Evolutionary conservation across 768 basidiomycete species (phyloP), one percentile per base, ranked within the genome.

Genomic region (Amanita molliuscula): DNA sequence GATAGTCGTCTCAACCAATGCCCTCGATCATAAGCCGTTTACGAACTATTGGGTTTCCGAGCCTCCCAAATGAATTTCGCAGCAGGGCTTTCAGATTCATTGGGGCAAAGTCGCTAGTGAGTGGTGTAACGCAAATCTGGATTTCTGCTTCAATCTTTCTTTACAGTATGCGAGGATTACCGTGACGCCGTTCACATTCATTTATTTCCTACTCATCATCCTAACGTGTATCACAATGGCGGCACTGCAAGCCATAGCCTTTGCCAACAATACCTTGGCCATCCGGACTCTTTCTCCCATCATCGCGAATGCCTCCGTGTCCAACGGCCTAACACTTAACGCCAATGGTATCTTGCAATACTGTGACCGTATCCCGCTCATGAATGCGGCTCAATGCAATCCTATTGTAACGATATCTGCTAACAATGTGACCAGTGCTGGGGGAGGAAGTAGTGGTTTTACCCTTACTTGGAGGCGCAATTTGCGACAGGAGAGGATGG

Each of bases 141-240:
- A 25, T n/a, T 23, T n/a, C 3, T 11, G 23, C 23, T 13, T 35
- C 35, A 25, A 36, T 15, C 21, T 25, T 35, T 11, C 3, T n/a
- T 47, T 4, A 21, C 44, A 79, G 78, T 74, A 71, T 54, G 60
- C 68, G 28, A 67, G 74, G 52, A 65, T 77, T 45, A 78, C 74
- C 6, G 57, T 75, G 31, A 75, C 72, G n/a, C 72, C 67, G 8
- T 70, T 67, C 58, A 78, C 76, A 29, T 65, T 70, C 4, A 54
- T 66, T 31, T 81, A 76, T 59, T 74, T 77, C 56, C 59, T 71
- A 35, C 62, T 78, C 50, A 69, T 74, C 25, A 54, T 79, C 40
- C 40, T 67, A 23, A 67, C 66, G 48, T 74, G 69, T 51, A 47
- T 71, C 36, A 58, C 66, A 21, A 70, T 78, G 45, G 66, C 63